Evolutionary conservation across 192 early-diverging fungal species (phyloP).

Genomic region (Coemansia erecta): DNA sequence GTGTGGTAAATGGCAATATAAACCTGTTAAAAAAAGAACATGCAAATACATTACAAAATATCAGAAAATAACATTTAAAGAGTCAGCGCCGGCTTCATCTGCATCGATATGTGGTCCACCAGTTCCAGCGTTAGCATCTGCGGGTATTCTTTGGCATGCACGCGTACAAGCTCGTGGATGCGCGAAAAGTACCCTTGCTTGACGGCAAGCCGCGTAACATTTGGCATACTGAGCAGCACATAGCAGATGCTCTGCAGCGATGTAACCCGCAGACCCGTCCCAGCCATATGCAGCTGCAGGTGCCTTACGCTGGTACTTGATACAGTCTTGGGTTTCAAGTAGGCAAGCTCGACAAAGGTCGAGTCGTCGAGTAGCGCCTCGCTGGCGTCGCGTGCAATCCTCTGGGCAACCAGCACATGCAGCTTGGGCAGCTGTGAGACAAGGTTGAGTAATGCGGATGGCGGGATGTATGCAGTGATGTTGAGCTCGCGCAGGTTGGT

Average conservation of each 20-base stretch:
- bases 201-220: conserved; percentile 13
- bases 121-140: conserved; percentile 12
- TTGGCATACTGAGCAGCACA: conserved; percentile 26
- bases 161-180: conserved; percentile 5
- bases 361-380: conserved; percentile 12
- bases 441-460: conserved; percentile 15
- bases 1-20: background rate
- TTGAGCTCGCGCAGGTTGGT: conserved; percentile 24
- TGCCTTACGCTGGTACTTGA: conserved; percentile 19
- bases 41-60: background rate
- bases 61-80: background rate
- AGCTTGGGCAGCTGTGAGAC: conserved; percentile 24
- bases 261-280: conserved; percentile 8
- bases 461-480: conserved; percentile 28
- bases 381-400: conserved; percentile 22
- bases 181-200: conserved; percentile 22
- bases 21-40: background rate
- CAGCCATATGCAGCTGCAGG: conserved; percentile 38
- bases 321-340: background rate
- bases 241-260: conserved; percentile 38
- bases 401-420: conserved; percentile 16
- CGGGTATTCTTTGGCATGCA: conserved; percentile 1
- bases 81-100: background rate
- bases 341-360: background rate
- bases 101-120: conserved; percentile 25